Evolutionary conservation across 805 yeast species (phyloP), one percentile per base, ranked within the genome.

Genomic region (Cyberlindnera americana): DNA sequence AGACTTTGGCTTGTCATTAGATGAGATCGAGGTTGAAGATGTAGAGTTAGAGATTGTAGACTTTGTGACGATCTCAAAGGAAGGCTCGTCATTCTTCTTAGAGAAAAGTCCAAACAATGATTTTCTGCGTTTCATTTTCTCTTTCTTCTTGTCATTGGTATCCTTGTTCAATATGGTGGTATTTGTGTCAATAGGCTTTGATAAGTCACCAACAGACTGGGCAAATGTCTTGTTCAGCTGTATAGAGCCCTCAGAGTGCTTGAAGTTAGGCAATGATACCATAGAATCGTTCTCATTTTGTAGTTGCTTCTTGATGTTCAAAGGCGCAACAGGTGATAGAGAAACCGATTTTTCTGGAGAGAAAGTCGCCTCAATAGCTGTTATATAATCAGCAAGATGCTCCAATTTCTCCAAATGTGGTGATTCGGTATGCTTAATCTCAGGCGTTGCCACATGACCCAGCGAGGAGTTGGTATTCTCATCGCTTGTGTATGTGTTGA

Each of bases 11-110:
- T 15, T 15, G 30, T 27, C 5, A 15, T 10, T 27, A 9, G 17
- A n/a, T 27, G 17, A 8, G 14, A 32, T 27, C 10, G 42, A 19
- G 3, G 27, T 17, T 2, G 30, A 11, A 8, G 35, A 29, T 12
- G 29, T 23, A 4, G 38, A 26, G 12, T 29, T 15, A 31, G 45
- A 29, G 18, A 39, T 18, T 6, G 46, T 26, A 12, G 38, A 29
- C 36, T 46, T 48, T 10, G 50, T 49, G 9, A 51, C 55, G 25
- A 56, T 53, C 33, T 56, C 60, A 30, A 56, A 54, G 4, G 46
- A 38, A 11, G 57, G 53, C 15, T 48, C 52, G 15, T 34, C 44
- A 19, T 40, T 24, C 41, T 48, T 52, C 29, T 39, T 44, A 8
- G 33, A 19, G 31, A 56, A 56, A 3, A 56, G 12, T 14, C 43